Base-by-base conservation (phyloP, 2,329 filamentous ascomycete species). In the Geoglossum cookeanum region DNA sequence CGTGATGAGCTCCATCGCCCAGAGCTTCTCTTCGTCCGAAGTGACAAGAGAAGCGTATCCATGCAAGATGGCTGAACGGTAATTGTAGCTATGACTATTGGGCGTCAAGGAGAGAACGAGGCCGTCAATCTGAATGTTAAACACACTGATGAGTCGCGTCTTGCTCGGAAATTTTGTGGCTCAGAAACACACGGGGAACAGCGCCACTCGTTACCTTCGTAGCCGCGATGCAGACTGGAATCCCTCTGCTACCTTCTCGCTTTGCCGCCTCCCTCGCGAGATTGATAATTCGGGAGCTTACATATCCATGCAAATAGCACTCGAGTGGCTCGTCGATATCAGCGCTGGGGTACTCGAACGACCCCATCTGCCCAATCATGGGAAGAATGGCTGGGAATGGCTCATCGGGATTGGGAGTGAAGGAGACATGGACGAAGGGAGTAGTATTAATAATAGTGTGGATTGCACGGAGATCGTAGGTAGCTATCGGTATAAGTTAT, bases 361-460 rank as follows among this genome's bases (percentile, higher is more conserved):
- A 85, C 11, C 81, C 85, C 76, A 92, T 85, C 63, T 86, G 81
- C 55, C 86, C 87, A 64, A 94, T 86, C 87, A 94, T 91, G 60
- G 88, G 88, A 1, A 94, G 75, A 57, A 84, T 82, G 55, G 80
- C 78, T 3, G 87, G 87, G 65, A 90, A 92, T 0, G 84, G 82
- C 56, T 81, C 78, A 49, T 74, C 70, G 0, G 30, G 49, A 11
- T 76, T 72, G 3, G 75, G 70, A 3, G 74, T 79, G 75, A 94
- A 94, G 61, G 87, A 88, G 64, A 94, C 81, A 70, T 94, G 83
- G 15, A 92, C 75, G 55, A 94, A 77, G 42, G 79, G 80, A n/a
- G 78, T 78, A 22, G 75, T 74, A 69, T 91, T 89, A 69, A 94
- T 74, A 64, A 94, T 84, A 58, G 70, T 67, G 68, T 94, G 85